Evolutionary conservation across 2,329 filamentous ascomycete genomes (phyloP).

Genomic region (Aspergillus uvarum): DNA sequence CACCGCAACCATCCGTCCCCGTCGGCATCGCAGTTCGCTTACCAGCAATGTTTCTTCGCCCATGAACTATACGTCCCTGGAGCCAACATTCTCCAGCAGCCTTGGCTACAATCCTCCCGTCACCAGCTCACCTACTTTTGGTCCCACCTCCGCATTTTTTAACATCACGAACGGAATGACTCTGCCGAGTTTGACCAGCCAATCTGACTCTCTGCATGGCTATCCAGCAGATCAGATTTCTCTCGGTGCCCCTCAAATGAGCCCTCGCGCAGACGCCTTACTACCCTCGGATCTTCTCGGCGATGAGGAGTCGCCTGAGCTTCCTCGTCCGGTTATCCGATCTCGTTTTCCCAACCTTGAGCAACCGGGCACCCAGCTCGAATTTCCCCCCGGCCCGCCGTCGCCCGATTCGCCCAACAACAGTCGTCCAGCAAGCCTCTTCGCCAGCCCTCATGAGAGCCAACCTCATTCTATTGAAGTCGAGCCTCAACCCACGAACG

Average conservation of each 20-base stretch:
- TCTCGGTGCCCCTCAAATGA: conserved; percentile 62
- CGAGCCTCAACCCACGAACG: conserved; percentile 35
- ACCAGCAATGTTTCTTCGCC: conserved; percentile 50
- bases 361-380: conserved; percentile 29
- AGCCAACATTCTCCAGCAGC: conserved; percentile 40
- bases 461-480: conserved; percentile 33
- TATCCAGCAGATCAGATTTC: conserved; percentile 52
- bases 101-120: conserved; percentile 51
- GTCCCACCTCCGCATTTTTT: conserved; percentile 55
- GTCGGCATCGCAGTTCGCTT: conserved; percentile 48
- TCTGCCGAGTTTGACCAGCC: conserved; percentile 45
- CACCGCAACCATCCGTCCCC: conserved; percentile 43
- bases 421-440: conserved; percentile 45
- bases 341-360: conserved; percentile 34
- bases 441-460: conserved; percentile 49
- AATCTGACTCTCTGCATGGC: conserved; percentile 42
- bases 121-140: conserved; percentile 54
- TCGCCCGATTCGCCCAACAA: conserved; percentile 46
- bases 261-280: conserved; percentile 60
- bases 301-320: conserved; percentile 50
- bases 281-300: conserved; percentile 62
- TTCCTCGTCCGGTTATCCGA: conserved; percentile 30
- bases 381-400: conserved; percentile 40
- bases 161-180: conserved; percentile 65
- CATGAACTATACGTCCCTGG: conserved; percentile 41